Evolutionary conservation across 2,329 filamentous ascomycete genomes (phyloP).

Genomic region (Hawksworthiomyces lignivorus): DNA sequence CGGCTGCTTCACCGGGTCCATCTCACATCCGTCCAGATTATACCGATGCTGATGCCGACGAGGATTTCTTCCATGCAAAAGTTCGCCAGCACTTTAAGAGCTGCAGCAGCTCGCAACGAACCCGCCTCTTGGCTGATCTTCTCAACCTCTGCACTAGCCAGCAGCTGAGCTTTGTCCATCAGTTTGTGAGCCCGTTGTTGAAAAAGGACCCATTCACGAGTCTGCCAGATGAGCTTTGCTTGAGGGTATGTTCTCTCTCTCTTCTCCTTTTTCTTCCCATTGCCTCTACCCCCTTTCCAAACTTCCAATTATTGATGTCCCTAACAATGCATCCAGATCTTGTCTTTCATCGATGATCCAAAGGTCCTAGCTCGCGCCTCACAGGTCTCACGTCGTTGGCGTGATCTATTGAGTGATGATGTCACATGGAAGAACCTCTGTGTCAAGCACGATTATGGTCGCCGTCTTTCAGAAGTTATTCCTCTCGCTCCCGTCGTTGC

Average conservation of each 20-base stretch:
- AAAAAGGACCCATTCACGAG: slow-evolving; percentile 95
- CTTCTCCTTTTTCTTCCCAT: too few species aligned
- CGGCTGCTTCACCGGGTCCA: slow-evolving; percentile 57
- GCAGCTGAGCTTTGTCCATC: slow-evolving; percentile 89
- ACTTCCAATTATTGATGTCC: too few species aligned
- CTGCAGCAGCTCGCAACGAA: slow-evolving; percentile 67
- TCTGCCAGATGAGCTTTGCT: slow-evolving; percentile 84
- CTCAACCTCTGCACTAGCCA: slow-evolving; percentile 93
- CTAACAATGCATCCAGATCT: slow-evolving; percentile 64
- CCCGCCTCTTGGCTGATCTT: slow-evolving; percentile 76
- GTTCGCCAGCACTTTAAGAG: slow-evolving; percentile 74
- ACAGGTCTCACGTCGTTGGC: slow-evolving; percentile 92
- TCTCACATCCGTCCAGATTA: slow-evolving; percentile 59
- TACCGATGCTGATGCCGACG: slow-evolving; percentile 69
- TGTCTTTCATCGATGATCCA: slow-evolving; percentile 95
- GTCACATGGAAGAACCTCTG: slow-evolving; percentile 98
- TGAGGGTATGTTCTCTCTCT: slow-evolving; percentile 57
- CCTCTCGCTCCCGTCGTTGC: slow-evolving; percentile 25
- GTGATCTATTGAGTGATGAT: slow-evolving; percentile 87
- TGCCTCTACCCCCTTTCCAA: too few species aligned
- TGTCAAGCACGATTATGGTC: slow-evolving; percentile 84
- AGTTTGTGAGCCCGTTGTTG: slow-evolving; percentile 86
- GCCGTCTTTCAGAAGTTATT: slow-evolving; percentile 45
- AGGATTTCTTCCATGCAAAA: slow-evolving; percentile 75
- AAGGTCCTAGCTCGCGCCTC: slow-evolving; percentile 88